Evolutionary conservation across 192 early-diverging fungal species (phyloP).

Genomic region (Paraglomus occultum): DNA sequence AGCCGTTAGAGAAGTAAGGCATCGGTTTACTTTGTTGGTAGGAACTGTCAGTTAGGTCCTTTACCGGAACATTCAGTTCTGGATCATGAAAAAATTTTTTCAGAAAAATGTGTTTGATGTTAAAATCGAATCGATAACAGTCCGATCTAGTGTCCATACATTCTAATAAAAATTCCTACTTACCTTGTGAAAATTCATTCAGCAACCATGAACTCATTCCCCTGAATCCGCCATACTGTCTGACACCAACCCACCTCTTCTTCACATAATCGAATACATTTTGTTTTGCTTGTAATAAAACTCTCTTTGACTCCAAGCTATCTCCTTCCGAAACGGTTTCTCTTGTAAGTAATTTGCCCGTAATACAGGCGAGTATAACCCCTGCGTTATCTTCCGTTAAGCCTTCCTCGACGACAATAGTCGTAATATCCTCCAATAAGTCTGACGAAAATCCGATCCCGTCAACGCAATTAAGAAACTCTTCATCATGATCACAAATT

Average conservation of each 20-base stretch:
- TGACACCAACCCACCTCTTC: slow-evolving; percentile 18
- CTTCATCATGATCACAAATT: slow-evolving; percentile 18
- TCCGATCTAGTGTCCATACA: too few relatives aligned
- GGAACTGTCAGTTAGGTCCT: too few relatives aligned
- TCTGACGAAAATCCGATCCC: slow-evolving; percentile 26
- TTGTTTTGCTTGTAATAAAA: slow-evolving; percentile 21
- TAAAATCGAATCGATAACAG: too few relatives aligned
- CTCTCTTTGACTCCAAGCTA: slow-evolving; percentile 23
- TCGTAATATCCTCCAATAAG: slow-evolving; percentile 31
- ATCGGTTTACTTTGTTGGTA: too few relatives aligned
- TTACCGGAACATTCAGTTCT: too few relatives aligned
- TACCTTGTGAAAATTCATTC: slow-evolving; percentile 28
- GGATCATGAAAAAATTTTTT: too few relatives aligned
- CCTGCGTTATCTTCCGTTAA: slow-evolving; percentile 23
- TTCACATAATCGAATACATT: slow-evolving; percentile 27
- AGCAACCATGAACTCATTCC: slow-evolving; percentile 4
- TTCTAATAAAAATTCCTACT: not conserved
- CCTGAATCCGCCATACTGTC: slow-evolving; percentile 24
- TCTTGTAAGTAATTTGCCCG: slow-evolving; percentile 26
- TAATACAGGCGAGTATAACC: slow-evolving; percentile 10
- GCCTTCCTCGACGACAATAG: slow-evolving; percentile 17
- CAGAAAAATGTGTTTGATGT: too few relatives aligned
- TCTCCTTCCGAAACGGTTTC: slow-evolving; percentile 12
- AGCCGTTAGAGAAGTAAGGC: too few relatives aligned
- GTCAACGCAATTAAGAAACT: slow-evolving; percentile 31